Base-by-base conservation (phyloP, 2,329 filamentous ascomycete species). In the Curvularia verruculosa region DNA sequence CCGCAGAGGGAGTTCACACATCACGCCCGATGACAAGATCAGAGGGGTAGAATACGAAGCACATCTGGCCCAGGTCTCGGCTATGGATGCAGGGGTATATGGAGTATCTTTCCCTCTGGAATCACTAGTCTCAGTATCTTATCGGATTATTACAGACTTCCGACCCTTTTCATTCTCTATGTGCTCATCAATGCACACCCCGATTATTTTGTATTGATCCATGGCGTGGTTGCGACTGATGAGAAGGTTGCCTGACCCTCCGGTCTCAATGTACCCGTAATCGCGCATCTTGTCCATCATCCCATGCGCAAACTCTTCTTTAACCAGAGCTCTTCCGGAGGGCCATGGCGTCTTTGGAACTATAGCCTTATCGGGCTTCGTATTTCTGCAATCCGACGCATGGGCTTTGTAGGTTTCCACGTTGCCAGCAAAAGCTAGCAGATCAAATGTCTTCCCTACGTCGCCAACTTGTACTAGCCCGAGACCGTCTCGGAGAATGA, bases 241-340 rank as follows among this genome's bases (percentile, higher is more conserved):
- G 44, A 63, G 44, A 21, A 63, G 36, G 24, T 60, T 60, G 5
- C 60, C 60, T 13, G 48, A 54, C 2, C 54, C 54, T 13, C 51
- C 52, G 4, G 60, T 63, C 5, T 44, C 15, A 21, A 63, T 49
- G 13, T 61, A 63, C 5, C 58, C 60, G 31, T 63, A 63, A 52
- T 58, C 52, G 10, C 60, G 48, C 58, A 59, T 54, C 19, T 48
- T 31, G 19, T 44, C 45, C 24, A 39, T 48, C 21, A 63, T 29
- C 1, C 73, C 56, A 50, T 73, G 69, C 8, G 26, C 59, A 54
- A 70, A 73, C 21, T 68, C 65, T 19, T 68, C 66, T 12, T 58
- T 61, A 15, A 74, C 61, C 36, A 74, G 37, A 8, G 65, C 69
- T 21, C 70, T 55, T 18, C 53, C 53, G n/a, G 10, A 24, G 5